Percentiles rank a stretch among this genome's conserved stretches.
Evolutionary conservation across 208 protist species (phyloP).

Genomic region (Acanthamoeba sp.): DNA sequence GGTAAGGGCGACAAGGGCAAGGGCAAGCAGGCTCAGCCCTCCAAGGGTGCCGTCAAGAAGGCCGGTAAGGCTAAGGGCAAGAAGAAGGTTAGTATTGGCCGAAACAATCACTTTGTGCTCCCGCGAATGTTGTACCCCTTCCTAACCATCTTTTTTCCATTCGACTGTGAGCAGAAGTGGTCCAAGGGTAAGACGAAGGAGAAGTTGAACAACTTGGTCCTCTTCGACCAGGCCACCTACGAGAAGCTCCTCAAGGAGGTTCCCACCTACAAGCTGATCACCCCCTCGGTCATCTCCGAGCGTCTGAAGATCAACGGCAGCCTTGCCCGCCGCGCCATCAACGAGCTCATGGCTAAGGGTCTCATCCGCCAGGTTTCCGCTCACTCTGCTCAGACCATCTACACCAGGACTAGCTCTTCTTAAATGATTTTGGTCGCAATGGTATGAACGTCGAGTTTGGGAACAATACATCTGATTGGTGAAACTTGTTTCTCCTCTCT

Average conservation of each 20-base stretch:
- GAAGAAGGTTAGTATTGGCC: conserved; percentile 64
- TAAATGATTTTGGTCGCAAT: conserved; percentile 17
- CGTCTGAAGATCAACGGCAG: conserved; percentile 89
- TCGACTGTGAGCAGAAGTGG: conserved; percentile 88
- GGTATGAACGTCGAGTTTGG: conserved; percentile 7
- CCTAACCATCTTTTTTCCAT: neutral
- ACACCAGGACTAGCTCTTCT: conserved; percentile 84
- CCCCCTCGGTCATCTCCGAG: conserved; percentile 89
- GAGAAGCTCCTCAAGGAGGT: conserved; percentile 90
- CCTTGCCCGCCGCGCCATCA: conserved; percentile 88
- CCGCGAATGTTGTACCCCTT: neutral
- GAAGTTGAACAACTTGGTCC: conserved; percentile 90
- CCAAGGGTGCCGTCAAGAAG: conserved; percentile 79
- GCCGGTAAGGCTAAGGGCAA: conserved; percentile 75
- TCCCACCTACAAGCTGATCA: conserved; percentile 90
- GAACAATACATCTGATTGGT: conserved; percentile 37
- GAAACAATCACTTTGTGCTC: neutral
- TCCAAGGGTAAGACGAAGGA: conserved; percentile 91
- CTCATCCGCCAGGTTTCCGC: conserved; percentile 87
- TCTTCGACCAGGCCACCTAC: conserved; percentile 90
- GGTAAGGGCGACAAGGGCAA: conserved; percentile 77
- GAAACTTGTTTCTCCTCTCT: neutral
- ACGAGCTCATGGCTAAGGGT: conserved; percentile 86
- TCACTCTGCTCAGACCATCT: conserved; percentile 85
- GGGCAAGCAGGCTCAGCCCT: conserved; percentile 80